phyloP scores from a whole-genome alignment of 2,329 filamentous ascomycete genomes.

The Pochonia chlamydosporia region DNA sequence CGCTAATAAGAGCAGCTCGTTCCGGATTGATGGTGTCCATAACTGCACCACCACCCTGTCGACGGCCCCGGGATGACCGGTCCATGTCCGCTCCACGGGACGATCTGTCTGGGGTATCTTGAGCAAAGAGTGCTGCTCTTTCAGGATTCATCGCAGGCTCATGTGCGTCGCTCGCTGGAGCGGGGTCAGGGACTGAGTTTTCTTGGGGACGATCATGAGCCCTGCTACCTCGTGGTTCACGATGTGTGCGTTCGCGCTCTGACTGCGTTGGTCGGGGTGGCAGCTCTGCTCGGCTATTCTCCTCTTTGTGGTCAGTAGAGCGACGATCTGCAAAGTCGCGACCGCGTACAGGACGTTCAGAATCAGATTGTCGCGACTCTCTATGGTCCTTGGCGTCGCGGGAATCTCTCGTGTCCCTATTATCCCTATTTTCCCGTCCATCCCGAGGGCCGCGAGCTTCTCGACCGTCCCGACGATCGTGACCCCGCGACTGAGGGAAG shows the following conservation, averaged over 20 bases:
- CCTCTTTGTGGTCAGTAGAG: slow-evolving; percentile 25
- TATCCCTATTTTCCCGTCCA: slow-evolving; percentile 30
- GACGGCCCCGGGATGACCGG: slow-evolving; percentile 20
- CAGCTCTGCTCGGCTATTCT: slow-evolving; percentile 20
- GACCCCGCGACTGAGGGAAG: slow-evolving; percentile 33
- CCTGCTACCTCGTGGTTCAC: slow-evolving; percentile 22
- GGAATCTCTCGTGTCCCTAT: slow-evolving; percentile 24
- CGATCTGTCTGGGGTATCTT: slow-evolving; percentile 23
- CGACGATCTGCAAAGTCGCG: slow-evolving; percentile 42
- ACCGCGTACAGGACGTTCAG: slow-evolving; percentile 32
- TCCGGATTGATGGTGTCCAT: slow-evolving; percentile 41
- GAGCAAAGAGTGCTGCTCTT: slow-evolving; percentile 43
- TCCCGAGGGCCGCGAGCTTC: slow-evolving; percentile 21
- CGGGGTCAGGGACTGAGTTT: slow-evolving; percentile 20
- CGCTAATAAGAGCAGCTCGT: slow-evolving; percentile 39
- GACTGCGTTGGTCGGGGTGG: slow-evolving; percentile 32
- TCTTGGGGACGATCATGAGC: slow-evolving; percentile 23
- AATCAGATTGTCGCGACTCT: slow-evolving; percentile 32
- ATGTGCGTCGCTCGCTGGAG: slow-evolving; percentile 18
- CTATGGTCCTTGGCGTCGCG: slow-evolving; percentile 29
- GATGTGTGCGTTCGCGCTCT: slow-evolving; percentile 35
- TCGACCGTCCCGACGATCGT: slow-evolving; percentile 33
- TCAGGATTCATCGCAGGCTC: slow-evolving; percentile 52
- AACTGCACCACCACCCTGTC: slow-evolving; percentile 20
- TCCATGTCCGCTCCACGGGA: slow-evolving; percentile 23